Evolutionary conservation across 2,329 filamentous ascomycete genomes (phyloP), one percentile per base, ranked within the genome.

Genomic region (Claviceps sp.): DNA sequence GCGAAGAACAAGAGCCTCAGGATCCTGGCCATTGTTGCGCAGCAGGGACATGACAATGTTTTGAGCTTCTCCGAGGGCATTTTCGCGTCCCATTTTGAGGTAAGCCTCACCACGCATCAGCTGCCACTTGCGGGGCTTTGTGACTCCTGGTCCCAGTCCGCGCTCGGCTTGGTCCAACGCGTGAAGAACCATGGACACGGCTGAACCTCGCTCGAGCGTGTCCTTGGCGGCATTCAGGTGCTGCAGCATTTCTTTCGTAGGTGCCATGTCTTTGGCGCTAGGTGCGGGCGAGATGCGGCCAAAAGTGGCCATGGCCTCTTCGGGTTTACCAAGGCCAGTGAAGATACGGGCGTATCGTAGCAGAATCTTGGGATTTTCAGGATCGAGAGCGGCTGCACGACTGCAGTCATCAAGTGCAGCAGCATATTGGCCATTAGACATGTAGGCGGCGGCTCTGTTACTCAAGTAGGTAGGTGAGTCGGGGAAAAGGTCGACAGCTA

Each of bases 401-500:
- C 82, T 83, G 69, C 88, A 93, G 69, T 98, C 93, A 52, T 93
- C 88, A 54, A 97, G 73, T 16, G 93, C 93, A 56, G 85, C 77
- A 52, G 78, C 71, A 65, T 85, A 96, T 62, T 85, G 82, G 59
- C 83, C 83, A 53, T 88, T 87, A 50, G 88, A 88, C 76, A 98
- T 95, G 72, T 87, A 88, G 38, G 93, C 93, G 34, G 93, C 93
- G 40, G 93, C 90, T 62, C 93, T 85, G 75, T 98, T 98, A 66
- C 88, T 91, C 58, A 95, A 79, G 68, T 95, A 97, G 45, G 89
- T 95, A 38, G 90, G 75, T 49, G 90, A 94, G 60, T 83, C 77
- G 50, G 90, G 90, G 62, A 91, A 83, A 56, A 91, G 79, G 60
- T 93, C 86, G 62, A 98, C 86, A 55, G 93, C 93, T 96, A 47